A percentile compares a stretch with the other conserved stretches of the same genome.
These are phyloP conservation scores for Dionaea muscipula DNA, from an alignment of 179 eudicot species.

Conservation along the genomic window DNA sequence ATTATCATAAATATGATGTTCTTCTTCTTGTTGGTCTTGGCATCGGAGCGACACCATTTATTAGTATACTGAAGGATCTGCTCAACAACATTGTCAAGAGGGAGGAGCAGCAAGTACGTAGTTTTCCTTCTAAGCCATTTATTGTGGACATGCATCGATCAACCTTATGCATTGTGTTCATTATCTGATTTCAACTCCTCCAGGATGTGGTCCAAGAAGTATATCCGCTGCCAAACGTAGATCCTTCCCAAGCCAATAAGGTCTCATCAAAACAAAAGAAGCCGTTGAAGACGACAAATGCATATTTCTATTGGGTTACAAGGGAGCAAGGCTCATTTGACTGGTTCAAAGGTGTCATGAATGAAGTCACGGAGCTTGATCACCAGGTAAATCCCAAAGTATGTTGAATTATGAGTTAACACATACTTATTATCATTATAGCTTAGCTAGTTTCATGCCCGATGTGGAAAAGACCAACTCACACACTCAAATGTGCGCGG, in stretches of 20 bases:
- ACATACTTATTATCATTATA: too few species aligned
- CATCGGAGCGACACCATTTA: conserved; percentile 95
- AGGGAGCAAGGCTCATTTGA: conserved; percentile 95
- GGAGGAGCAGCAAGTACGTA: conserved; percentile 73
- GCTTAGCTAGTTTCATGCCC: too few species aligned
- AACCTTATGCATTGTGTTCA: background rate
- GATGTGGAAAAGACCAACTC: too few species aligned
- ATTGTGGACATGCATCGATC: background rate
- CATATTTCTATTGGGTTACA: conserved; percentile 95
- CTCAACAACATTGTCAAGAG: conserved; percentile 71
- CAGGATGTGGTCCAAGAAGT: conserved; percentile 35
- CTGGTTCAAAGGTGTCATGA: conserved; percentile 99
- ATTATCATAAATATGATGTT: conserved; percentile 80
- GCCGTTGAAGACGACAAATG: conserved; percentile 75
- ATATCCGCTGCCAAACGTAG: conserved; percentile 32
- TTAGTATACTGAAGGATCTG: conserved; percentile 89
- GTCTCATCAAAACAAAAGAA: conserved; percentile 41
- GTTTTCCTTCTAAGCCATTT: background rate
- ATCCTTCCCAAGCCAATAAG: conserved; percentile 17
- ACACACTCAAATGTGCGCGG: too few species aligned
- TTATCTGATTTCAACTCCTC: background rate
- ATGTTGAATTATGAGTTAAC: too few species aligned
- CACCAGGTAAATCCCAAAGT: conserved; percentile 42
- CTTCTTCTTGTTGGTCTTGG: conserved; percentile 88
- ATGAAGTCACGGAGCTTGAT: conserved; percentile 93